Evolutionary conservation across 192 early-diverging fungal species (phyloP).

Genomic region (Linnemannia hyalina): DNA sequence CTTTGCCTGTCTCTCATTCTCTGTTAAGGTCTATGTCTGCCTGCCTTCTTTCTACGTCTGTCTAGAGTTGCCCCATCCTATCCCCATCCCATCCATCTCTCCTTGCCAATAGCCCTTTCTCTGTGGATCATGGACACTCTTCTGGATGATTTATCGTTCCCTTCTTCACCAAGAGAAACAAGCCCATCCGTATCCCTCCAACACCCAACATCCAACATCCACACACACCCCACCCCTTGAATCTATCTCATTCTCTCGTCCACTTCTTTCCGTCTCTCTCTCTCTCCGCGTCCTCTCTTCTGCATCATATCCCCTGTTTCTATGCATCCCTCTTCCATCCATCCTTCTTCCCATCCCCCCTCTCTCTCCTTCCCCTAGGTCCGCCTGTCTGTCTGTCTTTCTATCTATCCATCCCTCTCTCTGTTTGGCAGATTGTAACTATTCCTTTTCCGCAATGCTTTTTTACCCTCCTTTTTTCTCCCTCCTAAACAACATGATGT

Average conservation of each 20-base stretch:
- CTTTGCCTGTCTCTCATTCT: not conserved
- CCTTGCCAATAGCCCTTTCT: not conserved
- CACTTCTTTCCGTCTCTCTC: not conserved
- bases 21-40: not conserved
- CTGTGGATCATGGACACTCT: too few species aligned
- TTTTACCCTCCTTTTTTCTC: not conserved
- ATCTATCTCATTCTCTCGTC: not conserved
- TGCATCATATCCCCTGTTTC: conserved; percentile 1
- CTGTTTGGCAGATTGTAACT: not conserved
- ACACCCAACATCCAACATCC: not conserved
- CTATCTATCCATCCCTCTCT: not conserved
- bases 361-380: not conserved
- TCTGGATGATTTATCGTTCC: not conserved
- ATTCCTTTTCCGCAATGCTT: not conserved
- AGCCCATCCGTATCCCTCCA: not conserved
- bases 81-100: not conserved
- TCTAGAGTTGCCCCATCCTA: too few species aligned
- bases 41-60: too few species aligned
- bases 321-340: not conserved
- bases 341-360: not conserved
- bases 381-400: not conserved
- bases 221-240: not conserved
- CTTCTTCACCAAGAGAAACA: not conserved
- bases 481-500: not conserved
- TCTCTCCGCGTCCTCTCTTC: not conserved